These are phyloP conservation scores for Microstegium vimineum DNA, from an alignment of 176 grass and related monocot species.

Conservation along the genomic window DNA sequence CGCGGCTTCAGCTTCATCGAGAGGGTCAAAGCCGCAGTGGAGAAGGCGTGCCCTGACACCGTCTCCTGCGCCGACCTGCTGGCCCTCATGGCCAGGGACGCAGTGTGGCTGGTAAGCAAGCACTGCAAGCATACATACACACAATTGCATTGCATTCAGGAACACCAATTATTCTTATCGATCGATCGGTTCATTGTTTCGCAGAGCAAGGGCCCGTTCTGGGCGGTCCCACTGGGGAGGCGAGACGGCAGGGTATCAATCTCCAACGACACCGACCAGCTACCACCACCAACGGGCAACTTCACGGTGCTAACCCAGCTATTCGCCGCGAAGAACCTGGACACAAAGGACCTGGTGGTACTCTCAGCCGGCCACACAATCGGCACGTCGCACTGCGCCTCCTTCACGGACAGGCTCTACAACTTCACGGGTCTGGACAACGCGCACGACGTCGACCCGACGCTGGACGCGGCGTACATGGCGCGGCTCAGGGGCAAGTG, in stretches of 20 bases:
- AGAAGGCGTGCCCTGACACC: constrained; percentile 58
- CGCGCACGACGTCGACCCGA: constrained; percentile 49
- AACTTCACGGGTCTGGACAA: constrained; percentile 79
- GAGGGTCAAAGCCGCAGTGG: constrained; percentile 64
- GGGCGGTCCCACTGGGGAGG: constrained; percentile 64
- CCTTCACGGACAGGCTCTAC: constrained; percentile 61
- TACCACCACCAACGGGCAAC: constrained; percentile 57
- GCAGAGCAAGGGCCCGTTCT: constrained; percentile 76
- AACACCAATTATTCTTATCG: too few species aligned
- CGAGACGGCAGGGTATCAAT: constrained; percentile 62
- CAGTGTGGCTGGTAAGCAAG: constrained; percentile 54
- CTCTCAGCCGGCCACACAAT: constrained; percentile 84
- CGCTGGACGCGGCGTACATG: constrained; percentile 51
- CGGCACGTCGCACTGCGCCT: constrained; percentile 64
- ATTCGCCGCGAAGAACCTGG: constrained; percentile 60
- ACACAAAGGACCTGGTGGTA: constrained; percentile 80
- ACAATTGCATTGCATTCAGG: too few species aligned
- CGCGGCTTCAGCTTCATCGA: constrained; percentile 69
- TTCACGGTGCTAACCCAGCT: constrained; percentile 51
- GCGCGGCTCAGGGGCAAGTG: constrained; percentile 36
- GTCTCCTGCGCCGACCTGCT: constrained; percentile 90
- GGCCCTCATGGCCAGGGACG: constrained; percentile 65
- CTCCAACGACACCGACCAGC: constrained; percentile 45
- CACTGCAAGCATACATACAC: too few species aligned
- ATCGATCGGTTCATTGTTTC: too few species aligned